A percentile compares a stretch with the other conserved stretches of the same genome.
phyloP scores from a whole-genome alignment of 83 land plant genomes.

The Picea abies region DNA sequence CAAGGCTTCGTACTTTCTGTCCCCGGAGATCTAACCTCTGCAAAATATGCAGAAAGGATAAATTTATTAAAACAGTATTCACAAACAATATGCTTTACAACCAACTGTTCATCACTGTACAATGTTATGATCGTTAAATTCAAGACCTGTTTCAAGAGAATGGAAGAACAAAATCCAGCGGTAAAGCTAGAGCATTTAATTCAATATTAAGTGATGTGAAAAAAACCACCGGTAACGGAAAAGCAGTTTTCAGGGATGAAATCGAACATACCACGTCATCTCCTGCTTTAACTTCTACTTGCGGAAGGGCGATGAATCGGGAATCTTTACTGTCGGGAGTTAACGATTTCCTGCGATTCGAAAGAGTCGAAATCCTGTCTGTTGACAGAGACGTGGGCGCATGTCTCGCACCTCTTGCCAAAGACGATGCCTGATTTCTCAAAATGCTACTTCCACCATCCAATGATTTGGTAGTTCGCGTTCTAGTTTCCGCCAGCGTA shows the following conservation, averaged over 20 bases:
- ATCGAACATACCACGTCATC: slow-evolving; percentile 77
- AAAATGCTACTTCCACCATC: not conserved
- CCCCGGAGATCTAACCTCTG: slow-evolving; percentile 92
- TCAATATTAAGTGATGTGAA: not conserved
- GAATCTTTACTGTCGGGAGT: slow-evolving; percentile 65
- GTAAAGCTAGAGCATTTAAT: too few relatives aligned
- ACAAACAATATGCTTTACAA: not conserved
- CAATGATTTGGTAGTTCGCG: not conserved
- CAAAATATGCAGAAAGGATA: not conserved
- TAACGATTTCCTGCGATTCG: not conserved
- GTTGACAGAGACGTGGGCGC: not conserved
- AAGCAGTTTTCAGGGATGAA: not conserved
- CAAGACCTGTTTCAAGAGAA: not conserved
- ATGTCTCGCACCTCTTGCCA: not conserved
- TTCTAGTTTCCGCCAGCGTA: not conserved
- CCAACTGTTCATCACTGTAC: not conserved
- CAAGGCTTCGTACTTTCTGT: slow-evolving; percentile 78
- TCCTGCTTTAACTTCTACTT: slow-evolving; percentile 86
- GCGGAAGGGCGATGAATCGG: slow-evolving; percentile 75
- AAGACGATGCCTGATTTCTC: not conserved
- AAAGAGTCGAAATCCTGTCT: not conserved
- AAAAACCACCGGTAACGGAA: not conserved
- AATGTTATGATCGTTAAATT: not conserved
- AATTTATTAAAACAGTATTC: not conserved
- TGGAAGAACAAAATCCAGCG: not conserved